phyloP scores from a whole-genome alignment of 768 basidiomycete species.

The Suillus luteus region DNA sequence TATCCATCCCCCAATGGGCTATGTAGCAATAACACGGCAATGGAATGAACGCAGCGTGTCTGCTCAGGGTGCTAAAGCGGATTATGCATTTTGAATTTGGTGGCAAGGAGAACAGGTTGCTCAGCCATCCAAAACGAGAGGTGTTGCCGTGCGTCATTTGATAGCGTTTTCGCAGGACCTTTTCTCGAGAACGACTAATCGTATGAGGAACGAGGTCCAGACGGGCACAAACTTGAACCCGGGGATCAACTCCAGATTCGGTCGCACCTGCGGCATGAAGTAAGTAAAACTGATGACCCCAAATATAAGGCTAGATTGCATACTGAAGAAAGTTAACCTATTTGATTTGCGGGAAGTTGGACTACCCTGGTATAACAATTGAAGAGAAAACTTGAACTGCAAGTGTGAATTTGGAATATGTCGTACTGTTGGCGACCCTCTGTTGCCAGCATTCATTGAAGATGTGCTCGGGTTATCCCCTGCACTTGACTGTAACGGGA shows the following conservation, averaged over 20 bases:
- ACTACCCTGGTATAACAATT: slow-evolving; percentile 28
- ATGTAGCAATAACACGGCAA: slow-evolving; percentile 29
- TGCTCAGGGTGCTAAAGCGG: slow-evolving; percentile 20
- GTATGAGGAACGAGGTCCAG: slow-evolving; percentile 26
- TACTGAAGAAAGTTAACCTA: slow-evolving; percentile 25
- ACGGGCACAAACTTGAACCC: slow-evolving; percentile 19
- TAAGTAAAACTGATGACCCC: slow-evolving; percentile 21
- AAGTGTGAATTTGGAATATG: slow-evolving; percentile 25
- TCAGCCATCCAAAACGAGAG: slow-evolving; percentile 29
- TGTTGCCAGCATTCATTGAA: slow-evolving; percentile 26
- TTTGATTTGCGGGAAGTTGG: slow-evolving; percentile 26
- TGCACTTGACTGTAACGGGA: slow-evolving; percentile 38
- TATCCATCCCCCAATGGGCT: slow-evolving; percentile 22
- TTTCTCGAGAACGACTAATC: slow-evolving; percentile 41
- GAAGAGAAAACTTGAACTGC: slow-evolving; percentile 22
- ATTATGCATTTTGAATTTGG: slow-evolving; percentile 24
- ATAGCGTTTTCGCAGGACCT: slow-evolving; percentile 37
- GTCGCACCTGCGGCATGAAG: slow-evolving; percentile 24
- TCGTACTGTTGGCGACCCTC: slow-evolving; percentile 19
- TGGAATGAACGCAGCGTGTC: slow-evolving; percentile 19
- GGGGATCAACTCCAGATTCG: slow-evolving; percentile 24
- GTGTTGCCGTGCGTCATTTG: slow-evolving; percentile 36
- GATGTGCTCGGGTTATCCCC: slow-evolving; percentile 14
- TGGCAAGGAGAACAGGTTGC: slow-evolving; percentile 33
- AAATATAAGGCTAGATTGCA: slow-evolving; percentile 33